Evolutionary conservation across 257 asterid genomes (phyloP), one percentile per base, ranked within the genome.

Genomic region (Leptodermis oblonga): DNA sequence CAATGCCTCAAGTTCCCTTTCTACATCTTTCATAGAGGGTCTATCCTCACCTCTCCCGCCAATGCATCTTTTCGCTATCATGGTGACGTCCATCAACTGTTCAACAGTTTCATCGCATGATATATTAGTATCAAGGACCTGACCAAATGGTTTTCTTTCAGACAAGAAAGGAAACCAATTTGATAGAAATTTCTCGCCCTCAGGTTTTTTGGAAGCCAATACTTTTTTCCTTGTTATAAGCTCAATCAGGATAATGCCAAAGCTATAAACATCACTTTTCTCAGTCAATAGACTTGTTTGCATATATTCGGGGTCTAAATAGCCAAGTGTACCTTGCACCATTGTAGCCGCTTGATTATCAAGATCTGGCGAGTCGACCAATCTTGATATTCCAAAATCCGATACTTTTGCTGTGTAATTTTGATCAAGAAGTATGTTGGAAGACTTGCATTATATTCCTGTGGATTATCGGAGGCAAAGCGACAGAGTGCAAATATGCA

Each of bases 181-280:
- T n/a, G n/a, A n/a, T n/a, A n/a, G n/a, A n/a, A n/a, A n/a, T n/a
- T n/a, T n/a, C n/a, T n/a, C n/a, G n/a, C n/a, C n/a, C n/a, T n/a
- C n/a, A n/a, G n/a, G n/a, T n/a, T n/a, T n/a, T n/a, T n/a, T n/a
- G n/a, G n/a, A n/a, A n/a, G n/a, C n/a, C 15, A 80, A 20, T 0
- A 69, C 82, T 53, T 23, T 76, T 25, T 69, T 60, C 0, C 82
- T 62, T 0, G 82, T 80, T 12, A 80, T 18, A 13, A 83, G 75
- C 71, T 83, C 80, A 22, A 74, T 13, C 0, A 81, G 75, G 1
- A 81, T 82, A 17, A 78, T 80, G 22, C 82, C 78, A 2, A 77
- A 83, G 64, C 85, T 83, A 3, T 82, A 79, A n/a, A 79, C 81
- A 22, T 77, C 87, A 60, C 76, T 82, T 66, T 82, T 79, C 65